Conservation (phyloP, 805 yeast species). For the Candida wancherniae region DNA sequence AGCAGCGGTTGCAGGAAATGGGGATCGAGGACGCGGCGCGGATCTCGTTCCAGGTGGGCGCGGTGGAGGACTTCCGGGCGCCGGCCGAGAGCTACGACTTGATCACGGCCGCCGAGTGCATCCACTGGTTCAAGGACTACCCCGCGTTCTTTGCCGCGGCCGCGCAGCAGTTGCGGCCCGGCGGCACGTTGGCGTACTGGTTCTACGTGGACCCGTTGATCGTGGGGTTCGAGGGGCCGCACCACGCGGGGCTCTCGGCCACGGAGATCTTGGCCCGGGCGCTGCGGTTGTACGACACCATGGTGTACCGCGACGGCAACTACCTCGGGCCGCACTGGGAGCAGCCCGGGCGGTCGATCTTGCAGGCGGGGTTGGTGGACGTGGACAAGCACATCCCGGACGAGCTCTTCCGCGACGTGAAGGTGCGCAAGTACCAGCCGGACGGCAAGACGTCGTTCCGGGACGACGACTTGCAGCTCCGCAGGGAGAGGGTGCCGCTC, state of each 20-base stretch:
- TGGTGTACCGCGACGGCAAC: conserved; percentile 39
- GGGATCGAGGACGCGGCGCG: conserved; percentile 22
- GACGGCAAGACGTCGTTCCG: conserved; percentile 6
- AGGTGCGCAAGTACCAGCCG: conserved; percentile 24
- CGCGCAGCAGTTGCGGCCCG: conserved; percentile 12
- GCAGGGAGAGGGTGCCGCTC: conserved; percentile 38
- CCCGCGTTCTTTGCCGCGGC: conserved; percentile 12
- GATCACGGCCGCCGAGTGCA: conserved; percentile 18
- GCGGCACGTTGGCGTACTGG: conserved; percentile 19
- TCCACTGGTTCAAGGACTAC: conserved; percentile 20
- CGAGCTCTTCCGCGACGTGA: conserved; percentile 37
- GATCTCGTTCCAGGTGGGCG: conserved; percentile 28
- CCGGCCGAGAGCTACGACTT: conserved; percentile 14
- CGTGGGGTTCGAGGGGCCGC: conserved; percentile 22
- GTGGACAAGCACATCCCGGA: conserved; percentile 41
- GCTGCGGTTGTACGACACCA: conserved; percentile 28
- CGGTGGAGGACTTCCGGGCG: conserved; percentile 29
- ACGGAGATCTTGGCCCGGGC: conserved; percentile 19
- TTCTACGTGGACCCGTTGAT: conserved; percentile 27
- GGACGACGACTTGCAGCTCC: conserved; percentile 23
- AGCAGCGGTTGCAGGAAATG: conserved; percentile 21
- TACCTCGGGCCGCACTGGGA: conserved; percentile 75
- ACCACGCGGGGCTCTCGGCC: conserved; percentile 10
- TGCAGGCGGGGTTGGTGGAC: conserved; percentile 42
- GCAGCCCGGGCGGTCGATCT: conserved; percentile 66